Percentiles rank a stretch among this genome's conserved stretches.
These are phyloP conservation scores for Spinellus fusiger DNA, from an alignment of 192 early-diverging fungal genomes.

Conservation along the genomic window DNA sequence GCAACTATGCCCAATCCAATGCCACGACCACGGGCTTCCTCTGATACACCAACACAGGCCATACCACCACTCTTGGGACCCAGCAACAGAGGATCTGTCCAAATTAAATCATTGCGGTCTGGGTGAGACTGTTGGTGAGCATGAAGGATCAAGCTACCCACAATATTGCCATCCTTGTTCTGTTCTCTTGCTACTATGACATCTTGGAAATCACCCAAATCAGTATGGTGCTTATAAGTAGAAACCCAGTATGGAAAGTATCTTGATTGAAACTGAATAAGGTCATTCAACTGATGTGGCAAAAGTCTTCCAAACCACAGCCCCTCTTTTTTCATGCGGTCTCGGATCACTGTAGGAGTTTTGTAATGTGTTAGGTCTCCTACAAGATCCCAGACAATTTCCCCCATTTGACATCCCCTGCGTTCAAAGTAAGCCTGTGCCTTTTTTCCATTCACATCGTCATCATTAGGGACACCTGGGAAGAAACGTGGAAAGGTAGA, in stretches of 20 bases:
- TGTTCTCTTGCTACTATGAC: conserved; percentile 27
- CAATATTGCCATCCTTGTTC: conserved; percentile 9
- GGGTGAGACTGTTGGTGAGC: conserved; percentile 22
- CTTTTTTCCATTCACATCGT: conserved; percentile 4
- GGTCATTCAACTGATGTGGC: conserved; percentile 11
- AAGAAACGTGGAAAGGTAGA: conserved; percentile 36
- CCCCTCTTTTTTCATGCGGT: conserved; percentile 25
- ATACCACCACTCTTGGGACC: conserved; percentile 29
- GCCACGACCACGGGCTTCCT: conserved; percentile 26
- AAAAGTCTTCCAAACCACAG: conserved; percentile 24
- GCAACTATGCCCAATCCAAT: conserved; percentile 33
- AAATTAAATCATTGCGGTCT: conserved; percentile 21
- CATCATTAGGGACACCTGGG: conserved; percentile 25
- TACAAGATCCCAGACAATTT: conserved; percentile 20
- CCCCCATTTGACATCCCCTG: conserved; percentile 23
- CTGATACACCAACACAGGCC: conserved; percentile 34
- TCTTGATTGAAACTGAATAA: conserved; percentile 23
- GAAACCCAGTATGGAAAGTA: conserved; percentile 30
- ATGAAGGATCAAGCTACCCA: conserved; percentile 18
- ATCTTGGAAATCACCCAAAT: conserved; percentile 29
- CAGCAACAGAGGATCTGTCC: conserved; percentile 20
- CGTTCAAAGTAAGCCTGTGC: conserved; percentile 17
- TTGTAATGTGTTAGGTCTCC: conserved; percentile 24
- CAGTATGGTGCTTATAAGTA: conserved; percentile 31
- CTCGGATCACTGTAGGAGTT: conserved; percentile 9